Conservation (phyloP, 139 green algal species). For the Micractinium conductrix region DNA sequence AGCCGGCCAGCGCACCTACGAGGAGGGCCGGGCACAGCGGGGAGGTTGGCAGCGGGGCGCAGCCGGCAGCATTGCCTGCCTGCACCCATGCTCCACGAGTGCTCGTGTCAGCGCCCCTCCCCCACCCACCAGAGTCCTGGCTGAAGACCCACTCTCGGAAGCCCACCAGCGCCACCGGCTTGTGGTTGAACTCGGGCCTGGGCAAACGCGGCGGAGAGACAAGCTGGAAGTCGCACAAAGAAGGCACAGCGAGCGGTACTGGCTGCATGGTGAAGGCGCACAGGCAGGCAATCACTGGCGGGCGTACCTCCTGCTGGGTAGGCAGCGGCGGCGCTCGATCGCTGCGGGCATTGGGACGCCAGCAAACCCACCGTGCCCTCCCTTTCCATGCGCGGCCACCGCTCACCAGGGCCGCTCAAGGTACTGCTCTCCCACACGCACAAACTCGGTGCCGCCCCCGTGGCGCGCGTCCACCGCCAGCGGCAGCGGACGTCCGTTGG, state of each 20-base stretch:
- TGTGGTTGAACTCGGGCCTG: slow-evolving; percentile 1
- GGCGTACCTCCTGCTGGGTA: too few relatives aligned
- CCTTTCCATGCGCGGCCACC: too few relatives aligned
- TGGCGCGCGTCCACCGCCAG: slow-evolving; percentile 11
- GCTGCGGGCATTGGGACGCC: too few relatives aligned
- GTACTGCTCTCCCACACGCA: slow-evolving; percentile 11
- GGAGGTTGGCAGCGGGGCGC: too few relatives aligned
- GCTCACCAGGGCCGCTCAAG: slow-evolving; percentile 30
- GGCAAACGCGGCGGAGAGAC: not conserved
- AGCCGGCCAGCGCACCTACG: slow-evolving; percentile 70
- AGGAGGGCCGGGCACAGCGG: too few relatives aligned
- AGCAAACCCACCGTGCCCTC: too few relatives aligned
- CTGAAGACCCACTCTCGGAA: slow-evolving; percentile 78
- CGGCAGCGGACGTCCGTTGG: slow-evolving; percentile 13
- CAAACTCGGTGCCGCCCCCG: not conserved
- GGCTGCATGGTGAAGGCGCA: too few relatives aligned
- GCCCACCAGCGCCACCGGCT: slow-evolving; percentile 65
- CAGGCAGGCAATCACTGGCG: too few relatives aligned
- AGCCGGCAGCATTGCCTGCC: too few relatives aligned
- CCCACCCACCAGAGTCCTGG: slow-evolving; percentile 56
- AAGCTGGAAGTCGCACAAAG: too few relatives aligned
- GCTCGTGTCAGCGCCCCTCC: not conserved
- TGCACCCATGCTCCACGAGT: not conserved
- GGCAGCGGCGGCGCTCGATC: too few relatives aligned
- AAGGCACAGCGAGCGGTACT: too few relatives aligned